phyloP scores from a whole-genome alignment of 2,329 filamentous ascomycete genomes.

The Pleomassaria siparia region DNA sequence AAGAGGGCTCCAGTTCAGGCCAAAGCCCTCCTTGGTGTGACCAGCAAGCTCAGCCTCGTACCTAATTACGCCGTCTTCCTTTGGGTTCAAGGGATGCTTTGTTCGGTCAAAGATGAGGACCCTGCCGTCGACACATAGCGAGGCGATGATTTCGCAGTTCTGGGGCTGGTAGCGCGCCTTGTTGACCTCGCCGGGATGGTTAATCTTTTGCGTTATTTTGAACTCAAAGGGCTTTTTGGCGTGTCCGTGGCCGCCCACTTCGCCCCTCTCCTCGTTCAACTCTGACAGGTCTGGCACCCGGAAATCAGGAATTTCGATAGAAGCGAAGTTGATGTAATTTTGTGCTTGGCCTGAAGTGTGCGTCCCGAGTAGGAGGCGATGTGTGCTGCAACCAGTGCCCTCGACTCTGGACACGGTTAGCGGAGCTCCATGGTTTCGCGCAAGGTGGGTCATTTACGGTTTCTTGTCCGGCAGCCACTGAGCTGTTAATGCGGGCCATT shows the following conservation, averaged over 20 bases:
- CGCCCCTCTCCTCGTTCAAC: constrained; percentile 88
- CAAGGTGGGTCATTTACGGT: constrained; percentile 17
- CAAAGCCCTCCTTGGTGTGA: constrained; percentile 87
- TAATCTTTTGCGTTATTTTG: constrained; percentile 91
- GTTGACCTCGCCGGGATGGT: constrained; percentile 96
- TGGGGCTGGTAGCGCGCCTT: constrained; percentile 98
- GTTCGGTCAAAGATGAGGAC: constrained; percentile 95
- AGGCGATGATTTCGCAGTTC: constrained; percentile 95
- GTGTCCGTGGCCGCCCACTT: constrained; percentile 90
- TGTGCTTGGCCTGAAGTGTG: constrained; percentile 84
- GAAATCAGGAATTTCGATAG: constrained; percentile 87
- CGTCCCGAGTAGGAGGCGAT: constrained; percentile 89
- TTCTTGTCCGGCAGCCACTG: constrained; percentile 90
- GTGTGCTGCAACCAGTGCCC: constrained; percentile 82
- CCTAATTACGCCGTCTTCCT: constrained; percentile 64
- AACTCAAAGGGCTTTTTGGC: constrained; percentile 79
- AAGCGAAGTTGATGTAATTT: constrained; percentile 93
- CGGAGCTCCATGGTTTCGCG: background rate
- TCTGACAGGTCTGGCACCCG: constrained; percentile 72
- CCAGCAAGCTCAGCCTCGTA: constrained; percentile 84
- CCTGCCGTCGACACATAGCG: constrained; percentile 81
- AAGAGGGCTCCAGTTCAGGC: constrained; percentile 89
- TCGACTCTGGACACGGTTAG: constrained; percentile 54
- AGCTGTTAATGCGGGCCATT: constrained; percentile 95
- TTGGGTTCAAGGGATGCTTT: constrained; percentile 81